Base-by-base conservation (phyloP, 176 grass and related monocot species). In the Oropetium thomaeum region DNA sequence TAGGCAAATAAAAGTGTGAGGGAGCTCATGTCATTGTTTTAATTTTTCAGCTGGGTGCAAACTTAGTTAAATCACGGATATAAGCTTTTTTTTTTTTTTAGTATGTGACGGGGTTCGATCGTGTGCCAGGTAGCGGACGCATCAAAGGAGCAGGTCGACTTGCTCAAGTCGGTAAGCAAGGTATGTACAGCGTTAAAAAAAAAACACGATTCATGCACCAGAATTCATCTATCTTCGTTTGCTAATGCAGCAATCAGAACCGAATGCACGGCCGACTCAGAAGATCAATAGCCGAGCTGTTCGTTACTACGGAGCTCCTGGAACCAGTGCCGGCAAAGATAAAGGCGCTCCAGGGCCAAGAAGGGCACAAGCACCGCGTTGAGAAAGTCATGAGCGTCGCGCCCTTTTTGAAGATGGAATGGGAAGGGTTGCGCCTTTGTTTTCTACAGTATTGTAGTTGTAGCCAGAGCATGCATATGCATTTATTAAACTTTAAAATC, bases 271-370 rank as follows among this genome's bases (percentile, higher is more conserved):
- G 1, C 84, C 57, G 1, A 1, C 19, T 58, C 84, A 87, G 45
- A 70, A 76, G 19, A 76, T 77, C 37, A 77, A 87, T 31, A 51
- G 1, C 3, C 65, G 84, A 15, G 39, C 82, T 77, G 49, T 87
- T 76, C 23, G 38, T 29, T 87, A 70, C 37, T 87, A 70, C 6
- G 16, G 81, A 69, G 41, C 11, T n/a, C 4, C 10, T n/a, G 4
- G 54, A 77, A 17, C 25, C 17, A 30, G 7, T 23, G 4, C 1
- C 41, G 1, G 41, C 2, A 10, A 42, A 41, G 8, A 41, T 10
- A 41, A 26, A 44, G n/a, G 13, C 33, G 59, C 31, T 4, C 20
- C 44, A 19, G 23, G 40, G 5, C 28, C 25, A 10, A 73, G 55
- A 40, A n/a, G n/a, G n/a, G n/a, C n/a, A n/a, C n/a, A n/a, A n/a